Evolutionary conservation across 768 basidiomycete species (phyloP).

Genomic region (Mycena maculata): DNA sequence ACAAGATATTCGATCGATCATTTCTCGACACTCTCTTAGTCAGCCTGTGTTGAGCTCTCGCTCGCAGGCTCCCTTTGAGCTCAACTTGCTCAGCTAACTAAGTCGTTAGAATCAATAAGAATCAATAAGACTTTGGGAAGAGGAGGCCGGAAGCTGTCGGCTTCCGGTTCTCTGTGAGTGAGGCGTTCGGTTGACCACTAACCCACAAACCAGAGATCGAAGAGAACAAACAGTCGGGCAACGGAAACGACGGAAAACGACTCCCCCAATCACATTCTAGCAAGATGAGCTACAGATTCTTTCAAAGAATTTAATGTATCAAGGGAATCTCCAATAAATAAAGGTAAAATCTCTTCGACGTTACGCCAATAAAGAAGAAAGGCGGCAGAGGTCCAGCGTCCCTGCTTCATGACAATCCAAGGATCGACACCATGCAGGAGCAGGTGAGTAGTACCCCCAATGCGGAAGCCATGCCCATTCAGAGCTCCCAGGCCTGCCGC

Average conservation of each 20-base stretch:
- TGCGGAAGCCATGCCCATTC: slow-evolving; percentile 10
- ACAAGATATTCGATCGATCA: background rate
- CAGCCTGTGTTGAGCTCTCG: no score
- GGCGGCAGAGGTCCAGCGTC: background rate
- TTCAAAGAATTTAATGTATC: slow-evolving; percentile 1
- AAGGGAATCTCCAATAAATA: slow-evolving; percentile 3
- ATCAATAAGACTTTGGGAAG: background rate
- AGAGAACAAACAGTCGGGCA: background rate
- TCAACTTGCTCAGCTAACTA: background rate
- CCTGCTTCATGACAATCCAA: slow-evolving; percentile 7
- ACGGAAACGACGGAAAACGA: background rate
- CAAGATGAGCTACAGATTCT: background rate
- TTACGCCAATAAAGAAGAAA: background rate
- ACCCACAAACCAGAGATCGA: background rate
- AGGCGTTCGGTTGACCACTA: background rate
- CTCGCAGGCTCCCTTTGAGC: no score
- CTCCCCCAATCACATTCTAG: slow-evolving; percentile 5
- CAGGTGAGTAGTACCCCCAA: background rate
- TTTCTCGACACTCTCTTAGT: background rate
- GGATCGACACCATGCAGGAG: background rate
- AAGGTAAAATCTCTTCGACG: background rate
- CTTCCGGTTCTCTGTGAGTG: background rate
- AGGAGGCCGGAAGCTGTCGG: background rate
- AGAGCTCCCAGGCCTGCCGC: background rate
- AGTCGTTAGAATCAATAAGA: background rate